phyloP scores from a whole-genome alignment of 345 rosid genomes.

The Pistacia vera region DNA sequence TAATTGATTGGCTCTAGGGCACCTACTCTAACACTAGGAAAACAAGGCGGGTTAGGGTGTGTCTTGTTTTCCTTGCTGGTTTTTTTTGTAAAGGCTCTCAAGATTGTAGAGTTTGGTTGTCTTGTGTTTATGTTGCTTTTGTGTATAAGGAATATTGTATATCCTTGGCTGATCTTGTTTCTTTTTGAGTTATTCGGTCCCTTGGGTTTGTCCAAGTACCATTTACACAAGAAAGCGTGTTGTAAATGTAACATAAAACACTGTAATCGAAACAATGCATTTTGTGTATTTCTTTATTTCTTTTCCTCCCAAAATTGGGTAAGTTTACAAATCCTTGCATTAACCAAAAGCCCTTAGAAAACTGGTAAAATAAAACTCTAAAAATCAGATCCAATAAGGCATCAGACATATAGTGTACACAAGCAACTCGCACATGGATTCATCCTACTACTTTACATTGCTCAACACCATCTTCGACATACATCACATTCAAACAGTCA shows the following conservation, averaged over 20 bases:
- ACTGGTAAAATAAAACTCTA: constrained; percentile 14
- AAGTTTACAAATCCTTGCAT: constrained; percentile 20
- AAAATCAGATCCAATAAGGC: constrained; percentile 13
- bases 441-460: constrained; percentile 8
- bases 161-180: no score
- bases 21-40: no score
- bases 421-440: constrained; percentile 9
- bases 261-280: constrained; percentile 1
- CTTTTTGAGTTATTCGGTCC: no score
- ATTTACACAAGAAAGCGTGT: no score
- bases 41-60: no score
- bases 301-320: constrained; percentile 17
- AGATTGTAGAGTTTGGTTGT: no score
- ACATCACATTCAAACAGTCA: neutral
- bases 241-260: neutral
- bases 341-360: neutral
- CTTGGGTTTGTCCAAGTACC: no score
- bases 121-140: no score
- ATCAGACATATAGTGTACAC: constrained; percentile 11
- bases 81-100: no score
- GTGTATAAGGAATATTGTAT: no score
- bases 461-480: constrained; percentile 9
- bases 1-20: no score
- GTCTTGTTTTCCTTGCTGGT: no score
- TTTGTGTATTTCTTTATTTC: neutral